Base-by-base conservation (phyloP, 2,329 filamentous ascomycete species). In the Microdochium nivale region DNA sequence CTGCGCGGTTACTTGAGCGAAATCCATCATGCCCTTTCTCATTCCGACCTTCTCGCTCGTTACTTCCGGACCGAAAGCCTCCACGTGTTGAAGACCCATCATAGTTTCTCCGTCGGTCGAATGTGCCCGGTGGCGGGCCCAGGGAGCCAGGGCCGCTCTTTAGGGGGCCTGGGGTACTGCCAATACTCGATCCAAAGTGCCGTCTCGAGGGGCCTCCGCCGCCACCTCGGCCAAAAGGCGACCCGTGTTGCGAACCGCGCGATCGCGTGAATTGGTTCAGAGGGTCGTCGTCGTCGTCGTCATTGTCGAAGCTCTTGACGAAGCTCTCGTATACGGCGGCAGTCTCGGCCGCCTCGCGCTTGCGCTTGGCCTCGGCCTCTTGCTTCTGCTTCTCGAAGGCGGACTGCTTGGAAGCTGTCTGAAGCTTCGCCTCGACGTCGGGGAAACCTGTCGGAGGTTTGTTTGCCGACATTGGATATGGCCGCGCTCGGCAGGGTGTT, bases 311-410 rank as follows among this genome's bases (percentile, higher is more conserved):
- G 51, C 79, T 90, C 68, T 92, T 92, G 52, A 94, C 82, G 59
- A 96, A 96, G 58, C 92, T 89, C 59, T 90, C 83, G 67, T 91
- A 88, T 1, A 90, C 89, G 24, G 89, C 90, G 23, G 87, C 88
- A 7, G 88, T 95, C 70, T 96, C 91, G 58, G 86, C 89, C 62
- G 86, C 87, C 68, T 95, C 91, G 58, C 89, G 81, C 59, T 81
- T 79, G 53, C 88, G 84, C 71, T 96, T 96, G 24, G 89, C 90
- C 73, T 95, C 90, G 52, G 88, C 88, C 66, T 95, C 90, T 54
- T 88, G 88, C 67, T 88, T 90, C 67, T 95, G 88, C 60, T 86
- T 85, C 71, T 96, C 91, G 66, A 95, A 96, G 25, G 87, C 78
- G 21, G 90, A 95, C 65, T 94, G 88, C 69, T 91, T 94, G 55